Evolutionary conservation across 768 basidiomycete species (phyloP), one percentile per base, ranked within the genome.

Genomic region (Holtermanniella nyarrowii): DNA sequence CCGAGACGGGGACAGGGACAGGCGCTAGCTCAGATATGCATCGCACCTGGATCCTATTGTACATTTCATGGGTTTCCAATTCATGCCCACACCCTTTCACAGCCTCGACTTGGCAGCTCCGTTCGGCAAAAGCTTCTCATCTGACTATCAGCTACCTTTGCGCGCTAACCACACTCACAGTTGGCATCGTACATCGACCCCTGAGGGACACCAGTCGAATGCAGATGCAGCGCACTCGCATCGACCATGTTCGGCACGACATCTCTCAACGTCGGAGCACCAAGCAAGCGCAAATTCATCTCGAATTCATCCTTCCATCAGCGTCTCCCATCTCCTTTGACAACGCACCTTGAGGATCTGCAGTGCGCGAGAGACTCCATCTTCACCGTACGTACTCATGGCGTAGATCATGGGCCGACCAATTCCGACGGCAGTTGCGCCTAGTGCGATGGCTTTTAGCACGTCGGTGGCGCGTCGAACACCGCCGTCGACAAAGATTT

Each of bases 221-320:
- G 88, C 22, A 76, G 70, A 48, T 76, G 74, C 25, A 93, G 72
- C 47, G 81, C 83, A 1, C 80, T 79, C 12, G 82, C 81, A 48
- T 96, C 88, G 5, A 97, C 88, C 91, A 97, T 91, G 42, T 81
- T 80, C 0, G 85, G 86, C 0, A 82, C 80, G 50, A 97, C 74
- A 26, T 96, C 88, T 48, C 77, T 78, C 42, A 97, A 69, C 0
- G 79, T 84, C 3, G 77, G 80, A 0, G 90, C 90, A 5, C 93
- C 93, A 24, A 99, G 72, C 1, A 97, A 76, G 14, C 91, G 83
- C 80, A 96, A 79, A 72, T 93, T 90, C 93, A 97, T 96, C 76
- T 91, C 88, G 61, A 99, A 88, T 71, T 99, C 93, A 60, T 91
- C 88, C 88, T 96, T 65, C 45, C 44, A 25, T 45, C 23, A 20